phyloP scores from a whole-genome alignment of 225 moss, liverwort and hornwort genomes.

The Physcomitrellopsis africana region DNA sequence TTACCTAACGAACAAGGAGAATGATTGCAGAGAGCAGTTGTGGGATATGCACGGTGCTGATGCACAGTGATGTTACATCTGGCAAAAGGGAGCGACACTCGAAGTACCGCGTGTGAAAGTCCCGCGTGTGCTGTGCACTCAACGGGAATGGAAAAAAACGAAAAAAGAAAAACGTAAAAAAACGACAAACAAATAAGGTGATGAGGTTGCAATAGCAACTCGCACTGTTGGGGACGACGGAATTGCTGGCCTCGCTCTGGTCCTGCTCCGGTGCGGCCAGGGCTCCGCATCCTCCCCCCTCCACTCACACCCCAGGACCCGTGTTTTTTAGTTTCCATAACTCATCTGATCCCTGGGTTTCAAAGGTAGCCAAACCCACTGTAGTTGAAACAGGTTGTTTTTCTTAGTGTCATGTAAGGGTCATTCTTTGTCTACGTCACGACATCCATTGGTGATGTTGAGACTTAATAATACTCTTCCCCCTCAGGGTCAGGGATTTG shows the following conservation, averaged over 20 bases:
- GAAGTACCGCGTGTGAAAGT: slow-evolving; percentile 22
- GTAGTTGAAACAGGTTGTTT: slow-evolving; percentile 65
- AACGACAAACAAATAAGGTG: slow-evolving; percentile 41
- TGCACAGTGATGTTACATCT: slow-evolving; percentile 46
- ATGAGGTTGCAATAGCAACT: slow-evolving; percentile 44
- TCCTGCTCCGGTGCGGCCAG: slow-evolving; percentile 21
- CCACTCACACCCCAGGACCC: slow-evolving; percentile 50
- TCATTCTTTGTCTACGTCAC: slow-evolving; percentile 69
- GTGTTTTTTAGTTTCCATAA: slow-evolving; percentile 56
- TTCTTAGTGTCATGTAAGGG: slow-evolving; percentile 60
- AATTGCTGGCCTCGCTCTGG: slow-evolving; percentile 28
- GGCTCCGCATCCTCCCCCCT: slow-evolving; percentile 29
- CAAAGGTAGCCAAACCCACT: slow-evolving; percentile 63
- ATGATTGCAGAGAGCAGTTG: slow-evolving; percentile 54
- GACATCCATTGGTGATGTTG: slow-evolving; percentile 46
- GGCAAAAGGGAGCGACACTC: slow-evolving; percentile 34
- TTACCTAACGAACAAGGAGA: slow-evolving; percentile 32
- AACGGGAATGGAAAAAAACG: slow-evolving; percentile 34
- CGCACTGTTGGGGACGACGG: slow-evolving; percentile 21
- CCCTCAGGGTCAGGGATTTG: slow-evolving; percentile 58
- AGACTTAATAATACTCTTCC: slow-evolving; percentile 67
- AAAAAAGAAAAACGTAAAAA: no score
- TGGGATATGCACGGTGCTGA: slow-evolving; percentile 49
- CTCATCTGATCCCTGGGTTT: slow-evolving; percentile 70
- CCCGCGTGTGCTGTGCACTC: slow-evolving; percentile 49